Conservation (phyloP, 2,329 filamentous ascomycete genomes). For the Aureobasidium sp. region DNA sequence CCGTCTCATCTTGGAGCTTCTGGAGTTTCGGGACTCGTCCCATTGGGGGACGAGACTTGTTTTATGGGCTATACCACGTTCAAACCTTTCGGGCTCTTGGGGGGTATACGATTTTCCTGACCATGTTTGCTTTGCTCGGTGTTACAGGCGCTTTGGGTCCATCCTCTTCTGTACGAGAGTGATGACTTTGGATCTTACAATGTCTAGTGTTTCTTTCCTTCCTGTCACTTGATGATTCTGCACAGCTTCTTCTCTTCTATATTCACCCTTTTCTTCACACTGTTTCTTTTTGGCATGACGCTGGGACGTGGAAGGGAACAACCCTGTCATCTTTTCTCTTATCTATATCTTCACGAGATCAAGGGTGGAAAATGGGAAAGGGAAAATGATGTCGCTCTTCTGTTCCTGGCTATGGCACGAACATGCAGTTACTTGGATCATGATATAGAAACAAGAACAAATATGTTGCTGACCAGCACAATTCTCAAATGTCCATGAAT, state of each 20-base stretch:
- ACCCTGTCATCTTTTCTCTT: background rate
- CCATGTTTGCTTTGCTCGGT: conserved; percentile 1
- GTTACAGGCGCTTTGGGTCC: conserved; percentile 1
- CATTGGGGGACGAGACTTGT: background rate
- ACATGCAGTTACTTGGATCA: background rate
- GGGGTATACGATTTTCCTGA: conserved; percentile 4
- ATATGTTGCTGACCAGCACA: background rate
- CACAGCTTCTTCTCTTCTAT: conserved; percentile 8
- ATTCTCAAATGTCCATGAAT: background rate
- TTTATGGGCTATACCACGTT: conserved; percentile 16
- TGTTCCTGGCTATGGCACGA: background rate
- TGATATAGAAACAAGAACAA: background rate
- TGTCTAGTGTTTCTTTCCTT: conserved; percentile 10
- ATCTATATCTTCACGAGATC: background rate
- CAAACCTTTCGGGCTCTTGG: conserved; percentile 7
- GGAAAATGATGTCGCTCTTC: background rate
- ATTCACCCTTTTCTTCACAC: background rate
- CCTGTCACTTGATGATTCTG: background rate
- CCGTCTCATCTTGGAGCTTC: background rate
- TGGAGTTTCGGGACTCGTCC: background rate
- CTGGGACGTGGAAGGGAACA: background rate
- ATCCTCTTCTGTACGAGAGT: conserved; percentile 2
- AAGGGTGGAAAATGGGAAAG: background rate
- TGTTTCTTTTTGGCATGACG: background rate
- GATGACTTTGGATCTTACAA: conserved; percentile 2